Evolutionary conservation across 1,139 yeast species (phyloP), one percentile per base, ranked within the genome.

Genomic region (Suhomyces guaymorum): DNA sequence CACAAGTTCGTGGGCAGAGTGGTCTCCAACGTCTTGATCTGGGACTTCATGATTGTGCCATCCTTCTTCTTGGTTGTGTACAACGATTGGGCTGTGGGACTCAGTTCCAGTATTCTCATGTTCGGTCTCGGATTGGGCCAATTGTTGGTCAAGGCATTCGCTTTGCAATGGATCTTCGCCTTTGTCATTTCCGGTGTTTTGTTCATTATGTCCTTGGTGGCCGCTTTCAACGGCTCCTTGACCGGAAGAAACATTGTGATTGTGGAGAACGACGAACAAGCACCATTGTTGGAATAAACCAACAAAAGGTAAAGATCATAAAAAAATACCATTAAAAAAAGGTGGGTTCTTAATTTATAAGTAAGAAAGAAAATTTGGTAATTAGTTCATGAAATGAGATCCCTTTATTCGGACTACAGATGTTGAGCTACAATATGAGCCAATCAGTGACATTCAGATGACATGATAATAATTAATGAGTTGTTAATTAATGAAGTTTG

Each of bases 141-240:
- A 61, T 57, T 85, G 41, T 70, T 80, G 52, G 74, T 78, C 37
- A 82, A 77, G 62, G 65, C 76, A 19, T 72, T 85, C 63, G 92
- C 92, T 3, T 69, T 85, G 43, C 95, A 85, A 63, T 86, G 95
- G 95, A 77, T 82, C 46, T 85, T 85, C 64, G 94, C 89, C 7
- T 78, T 82, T 47, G 59, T 74, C 37, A 83, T 84, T 46, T 64
- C 84, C 10, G 80, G 76, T 9, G 35, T 68, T 24, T 70, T 82
- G 55, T 67, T 78, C 40, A 49, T 78, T 17, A 55, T 71, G 36
- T 66, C 81, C 14, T 41, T 75, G 26, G 55, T 73, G 17, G 69
- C 71, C 13, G 68, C 80, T 15, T 46, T 60, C 33, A 51, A 55
- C 26, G 66, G 55, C 35, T 15, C 33, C 9, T 34, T 37, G 35